phyloP scores from a whole-genome alignment of 2,329 filamentous ascomycete species.

The Parafenestella ontariensis region DNA sequence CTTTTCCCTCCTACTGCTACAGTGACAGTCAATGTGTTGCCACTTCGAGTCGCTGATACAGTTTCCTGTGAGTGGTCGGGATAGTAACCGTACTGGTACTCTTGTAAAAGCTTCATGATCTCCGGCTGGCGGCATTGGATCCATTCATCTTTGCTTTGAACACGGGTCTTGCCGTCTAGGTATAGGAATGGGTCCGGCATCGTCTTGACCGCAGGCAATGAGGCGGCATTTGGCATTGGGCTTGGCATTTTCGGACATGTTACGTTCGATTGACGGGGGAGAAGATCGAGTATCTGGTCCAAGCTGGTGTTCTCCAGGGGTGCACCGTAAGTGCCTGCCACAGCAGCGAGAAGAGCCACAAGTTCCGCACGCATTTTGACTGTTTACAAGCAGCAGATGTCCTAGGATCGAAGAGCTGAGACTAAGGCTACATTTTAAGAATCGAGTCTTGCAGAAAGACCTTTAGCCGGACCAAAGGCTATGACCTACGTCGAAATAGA shows the following conservation, averaged over 20 bases:
- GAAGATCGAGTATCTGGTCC: constrained; percentile 13
- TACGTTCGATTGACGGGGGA: constrained; percentile 28
- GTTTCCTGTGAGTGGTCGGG: constrained; percentile 58
- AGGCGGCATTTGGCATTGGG: constrained; percentile 35
- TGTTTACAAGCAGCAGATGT: not conserved
- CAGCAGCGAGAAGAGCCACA: constrained; percentile 9
- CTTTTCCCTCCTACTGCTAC: constrained; percentile 55
- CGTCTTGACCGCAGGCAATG: constrained; percentile 29
- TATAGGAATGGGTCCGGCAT: constrained; percentile 58
- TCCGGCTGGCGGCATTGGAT: constrained; percentile 59
- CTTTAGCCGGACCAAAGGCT: constrained; percentile 3
- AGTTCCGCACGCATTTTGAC: constrained; percentile 18
- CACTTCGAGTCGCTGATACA: constrained; percentile 56
- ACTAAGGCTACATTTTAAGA: not conserved
- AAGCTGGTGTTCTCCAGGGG: constrained; percentile 7
- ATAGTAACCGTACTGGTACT: constrained; percentile 62
- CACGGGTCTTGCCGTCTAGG: constrained; percentile 52
- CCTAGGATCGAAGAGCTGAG: not conserved
- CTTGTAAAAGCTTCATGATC: constrained; percentile 58
- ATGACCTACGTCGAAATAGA: not conserved
- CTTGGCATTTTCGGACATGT: constrained; percentile 36
- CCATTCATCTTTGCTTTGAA: constrained; percentile 58
- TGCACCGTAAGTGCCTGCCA: constrained; percentile 10
- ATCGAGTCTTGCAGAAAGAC: not conserved
- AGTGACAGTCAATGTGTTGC: constrained; percentile 53